These are phyloP conservation scores for Coelastrella sp. DNA, from an alignment of 139 green algal species.

Conservation along the genomic window DNA sequence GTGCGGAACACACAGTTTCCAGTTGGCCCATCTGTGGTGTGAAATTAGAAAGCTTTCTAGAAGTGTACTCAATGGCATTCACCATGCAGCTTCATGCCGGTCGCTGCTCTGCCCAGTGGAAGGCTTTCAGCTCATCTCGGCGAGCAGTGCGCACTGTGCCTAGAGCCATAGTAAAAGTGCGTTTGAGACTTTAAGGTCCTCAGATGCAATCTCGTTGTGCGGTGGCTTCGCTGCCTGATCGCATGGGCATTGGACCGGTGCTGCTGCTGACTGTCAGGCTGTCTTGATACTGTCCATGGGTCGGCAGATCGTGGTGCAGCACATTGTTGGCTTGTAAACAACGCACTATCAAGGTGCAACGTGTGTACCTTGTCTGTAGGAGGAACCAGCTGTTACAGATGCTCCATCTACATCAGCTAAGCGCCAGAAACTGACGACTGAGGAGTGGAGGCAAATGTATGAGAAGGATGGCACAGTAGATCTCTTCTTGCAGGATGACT, in stretches of 20 bases:
- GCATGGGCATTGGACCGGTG: not conserved
- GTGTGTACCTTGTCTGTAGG: not conserved
- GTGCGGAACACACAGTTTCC: no score
- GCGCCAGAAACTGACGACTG: constrained; percentile 78
- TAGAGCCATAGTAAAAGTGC: not conserved
- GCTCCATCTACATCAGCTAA: constrained; percentile 12
- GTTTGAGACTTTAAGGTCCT: not conserved
- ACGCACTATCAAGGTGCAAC: not conserved
- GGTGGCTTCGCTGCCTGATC: no score
- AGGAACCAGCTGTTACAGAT: not conserved
- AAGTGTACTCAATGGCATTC: not conserved
- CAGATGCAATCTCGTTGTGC: no score
- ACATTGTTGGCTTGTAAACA: not conserved
- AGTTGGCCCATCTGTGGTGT: no score
- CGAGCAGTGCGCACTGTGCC: not conserved
- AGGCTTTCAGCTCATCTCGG: not conserved
- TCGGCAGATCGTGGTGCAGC: not conserved
- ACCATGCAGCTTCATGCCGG: not conserved
- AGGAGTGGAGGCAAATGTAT: constrained; percentile 84
- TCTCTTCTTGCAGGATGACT: constrained; percentile 96
- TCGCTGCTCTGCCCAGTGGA: not conserved
- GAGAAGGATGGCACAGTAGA: constrained; percentile 89
- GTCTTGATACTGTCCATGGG: not conserved
- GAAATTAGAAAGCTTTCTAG: no score
- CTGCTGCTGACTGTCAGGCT: not conserved